Conservation (phyloP, 352 stramenopile species). For the Phytopythium kandeliae region DNA sequence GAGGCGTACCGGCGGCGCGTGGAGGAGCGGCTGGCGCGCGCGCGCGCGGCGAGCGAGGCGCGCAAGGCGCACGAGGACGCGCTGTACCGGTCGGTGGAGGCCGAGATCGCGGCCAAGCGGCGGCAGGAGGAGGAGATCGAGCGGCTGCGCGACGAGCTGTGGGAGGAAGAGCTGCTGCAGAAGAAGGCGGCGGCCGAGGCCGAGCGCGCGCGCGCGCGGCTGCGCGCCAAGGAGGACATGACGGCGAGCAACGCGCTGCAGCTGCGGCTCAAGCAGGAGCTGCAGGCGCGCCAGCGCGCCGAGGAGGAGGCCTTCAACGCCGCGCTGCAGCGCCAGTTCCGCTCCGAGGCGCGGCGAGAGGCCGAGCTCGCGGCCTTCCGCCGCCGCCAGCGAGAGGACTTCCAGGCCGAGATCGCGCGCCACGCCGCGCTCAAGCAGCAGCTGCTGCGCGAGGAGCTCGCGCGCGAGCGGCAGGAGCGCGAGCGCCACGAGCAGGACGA, state of each 20-base stretch:
- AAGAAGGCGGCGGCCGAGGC: constrained; percentile 73
- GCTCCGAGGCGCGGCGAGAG: constrained; percentile 54
- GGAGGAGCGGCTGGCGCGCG: constrained; percentile 31
- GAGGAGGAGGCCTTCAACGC: constrained; percentile 72
- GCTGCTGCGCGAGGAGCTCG: constrained; percentile 71
- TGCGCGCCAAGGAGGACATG: constrained; percentile 75
- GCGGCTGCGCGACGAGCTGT: constrained; percentile 85
- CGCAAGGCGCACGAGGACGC: constrained; percentile 67
- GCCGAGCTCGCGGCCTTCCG: constrained; percentile 59
- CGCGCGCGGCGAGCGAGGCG: constrained; percentile 59
- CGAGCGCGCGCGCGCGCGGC: constrained; percentile 55
- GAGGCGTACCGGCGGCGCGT: constrained; percentile 42
- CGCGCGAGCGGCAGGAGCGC: constrained; percentile 68
- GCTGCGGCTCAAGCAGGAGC: constrained; percentile 48
- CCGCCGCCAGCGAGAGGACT: constrained; percentile 60
- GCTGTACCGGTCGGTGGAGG: constrained; percentile 71
- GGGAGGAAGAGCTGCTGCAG: constrained; percentile 87
- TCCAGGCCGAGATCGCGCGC: constrained; percentile 45
- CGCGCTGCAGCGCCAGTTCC: constrained; percentile 54
- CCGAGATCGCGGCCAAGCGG: constrained; percentile 78
- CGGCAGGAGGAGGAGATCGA: constrained; percentile 87
- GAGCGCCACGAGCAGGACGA: constrained; percentile 63
- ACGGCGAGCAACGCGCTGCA: constrained; percentile 82
- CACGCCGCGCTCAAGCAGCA: constrained; percentile 62
- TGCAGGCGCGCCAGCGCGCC: constrained; percentile 44